Evolutionary conservation across 78 protist species (phyloP).

Genomic region (Acrasis kona): DNA sequence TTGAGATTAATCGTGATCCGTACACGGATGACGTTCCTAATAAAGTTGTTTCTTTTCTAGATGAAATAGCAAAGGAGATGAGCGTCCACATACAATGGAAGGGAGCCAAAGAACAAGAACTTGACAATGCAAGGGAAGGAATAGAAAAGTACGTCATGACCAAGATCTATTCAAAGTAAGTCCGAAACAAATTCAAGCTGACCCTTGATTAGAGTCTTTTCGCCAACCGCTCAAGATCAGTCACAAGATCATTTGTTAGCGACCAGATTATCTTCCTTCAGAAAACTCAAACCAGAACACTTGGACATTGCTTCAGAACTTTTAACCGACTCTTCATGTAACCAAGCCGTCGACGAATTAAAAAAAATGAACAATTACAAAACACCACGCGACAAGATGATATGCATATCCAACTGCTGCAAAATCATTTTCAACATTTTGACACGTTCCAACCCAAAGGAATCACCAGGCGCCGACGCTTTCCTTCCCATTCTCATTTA

Average conservation of each 20-base stretch:
- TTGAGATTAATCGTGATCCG: neutral
- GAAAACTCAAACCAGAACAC: neutral
- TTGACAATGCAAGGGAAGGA: conserved; percentile 13
- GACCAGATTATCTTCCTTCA: neutral
- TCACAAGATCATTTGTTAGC: neutral
- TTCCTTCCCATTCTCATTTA: conserved; percentile 64
- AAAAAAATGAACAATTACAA: conserved; percentile 11
- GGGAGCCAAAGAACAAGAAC: neutral
- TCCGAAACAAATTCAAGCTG: neutral
- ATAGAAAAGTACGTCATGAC: conserved; percentile 7
- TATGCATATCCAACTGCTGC: conserved; percentile 67
- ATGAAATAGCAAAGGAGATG: neutral
- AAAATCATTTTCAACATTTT: conserved; percentile 25
- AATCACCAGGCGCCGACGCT: conserved; percentile 64
- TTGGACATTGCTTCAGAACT: conserved; percentile 2
- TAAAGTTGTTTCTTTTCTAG: neutral
- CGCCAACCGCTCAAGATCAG: neutral
- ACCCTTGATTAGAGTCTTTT: neutral
- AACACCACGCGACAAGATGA: conserved; percentile 68
- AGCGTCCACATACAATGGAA: neutral
- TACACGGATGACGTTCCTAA: neutral
- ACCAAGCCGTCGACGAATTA: neutral
- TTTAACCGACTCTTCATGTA: neutral
- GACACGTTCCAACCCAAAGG: neutral
- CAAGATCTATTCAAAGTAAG: conserved; percentile 2